These are phyloP conservation scores for Bipolaris sorokiniana DNA, from an alignment of 2,329 filamentous ascomycete species.

Conservation along the genomic window DNA sequence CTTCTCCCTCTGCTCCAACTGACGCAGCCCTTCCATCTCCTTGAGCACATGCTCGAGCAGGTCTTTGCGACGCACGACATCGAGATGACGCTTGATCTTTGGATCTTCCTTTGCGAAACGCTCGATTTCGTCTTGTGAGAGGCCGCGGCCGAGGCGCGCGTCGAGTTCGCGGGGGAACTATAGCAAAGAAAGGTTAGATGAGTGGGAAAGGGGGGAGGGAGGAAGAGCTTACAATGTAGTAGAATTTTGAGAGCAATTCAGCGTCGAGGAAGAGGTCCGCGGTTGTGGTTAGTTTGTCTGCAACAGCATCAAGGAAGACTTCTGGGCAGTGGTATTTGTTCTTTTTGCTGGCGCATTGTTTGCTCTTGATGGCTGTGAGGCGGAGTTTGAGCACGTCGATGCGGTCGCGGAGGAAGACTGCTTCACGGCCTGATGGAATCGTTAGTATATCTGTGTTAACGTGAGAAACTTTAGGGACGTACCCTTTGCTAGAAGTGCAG, in stretches of 20 bases:
- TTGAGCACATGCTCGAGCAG: constrained; percentile 88
- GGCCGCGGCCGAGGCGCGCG: constrained; percentile 78
- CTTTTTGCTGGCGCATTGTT: constrained; percentile 80
- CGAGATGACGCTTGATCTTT: constrained; percentile 85
- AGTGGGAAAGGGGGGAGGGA: too few relatives aligned
- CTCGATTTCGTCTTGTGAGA: constrained; percentile 81
- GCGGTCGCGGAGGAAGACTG: constrained; percentile 90
- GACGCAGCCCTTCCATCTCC: constrained; percentile 91
- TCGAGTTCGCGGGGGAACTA: constrained; percentile 90
- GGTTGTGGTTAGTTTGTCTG: constrained; percentile 91
- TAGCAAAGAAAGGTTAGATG: not conserved
- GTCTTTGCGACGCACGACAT: constrained; percentile 91
- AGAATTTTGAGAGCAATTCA: constrained; percentile 94
- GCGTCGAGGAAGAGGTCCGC: constrained; percentile 97
- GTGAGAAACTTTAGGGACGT: constrained; percentile 19
- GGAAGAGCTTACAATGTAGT: constrained; percentile 70
- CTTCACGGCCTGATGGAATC: constrained; percentile 74
- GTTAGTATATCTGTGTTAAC: constrained; percentile 12
- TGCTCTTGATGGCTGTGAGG: constrained; percentile 83
- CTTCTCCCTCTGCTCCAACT: constrained; percentile 78
- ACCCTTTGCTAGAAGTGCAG: constrained; percentile 84
- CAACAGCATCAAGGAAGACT: constrained; percentile 96
- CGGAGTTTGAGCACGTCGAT: constrained; percentile 91
- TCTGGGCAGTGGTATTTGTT: constrained; percentile 98
- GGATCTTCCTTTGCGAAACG: constrained; percentile 91